Percentiles rank a stretch among this genome's conserved stretches.
Evolutionary conservation across 768 basidiomycete genomes (phyloP).

Genomic region (Galerina marginata): DNA sequence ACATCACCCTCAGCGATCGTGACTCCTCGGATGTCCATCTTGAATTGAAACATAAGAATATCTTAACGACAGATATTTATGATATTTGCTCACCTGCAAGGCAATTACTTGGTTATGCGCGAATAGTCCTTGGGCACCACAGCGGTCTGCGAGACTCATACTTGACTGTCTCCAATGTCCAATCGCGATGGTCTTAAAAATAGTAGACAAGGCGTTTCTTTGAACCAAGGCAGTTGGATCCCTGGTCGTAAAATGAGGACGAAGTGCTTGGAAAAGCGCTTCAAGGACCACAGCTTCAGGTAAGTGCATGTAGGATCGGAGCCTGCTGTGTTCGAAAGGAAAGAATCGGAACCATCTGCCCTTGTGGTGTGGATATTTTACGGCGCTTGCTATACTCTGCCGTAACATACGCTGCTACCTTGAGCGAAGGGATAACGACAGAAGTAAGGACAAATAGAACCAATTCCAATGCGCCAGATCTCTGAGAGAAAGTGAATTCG

Average conservation of each 20-base stretch:
- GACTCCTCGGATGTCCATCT: slow-evolving; percentile 44
- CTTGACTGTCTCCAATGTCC: slow-evolving; percentile 6
- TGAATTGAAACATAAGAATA: slow-evolving; percentile 31
- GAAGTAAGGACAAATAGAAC: slow-evolving; percentile 7
- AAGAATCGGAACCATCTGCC: slow-evolving; percentile 8
- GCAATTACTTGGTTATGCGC: slow-evolving; percentile 39
- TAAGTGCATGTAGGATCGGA: slow-evolving; percentile 12
- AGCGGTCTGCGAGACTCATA: slow-evolving; percentile 34
- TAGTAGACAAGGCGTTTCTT: slow-evolving; percentile 7
- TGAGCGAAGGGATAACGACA: slow-evolving; percentile 6
- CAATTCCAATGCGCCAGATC: slow-evolving; percentile 15
- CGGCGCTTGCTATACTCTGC: slow-evolving; percentile 14
- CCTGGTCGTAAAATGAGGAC: not conserved
- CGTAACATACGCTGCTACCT: slow-evolving; percentile 9
- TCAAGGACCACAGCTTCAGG: slow-evolving; percentile 11
- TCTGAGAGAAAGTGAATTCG: slow-evolving; percentile 14
- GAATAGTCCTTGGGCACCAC: slow-evolving; percentile 50
- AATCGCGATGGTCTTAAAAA: slow-evolving; percentile 10
- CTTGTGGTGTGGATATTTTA: not conserved
- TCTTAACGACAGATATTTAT: slow-evolving; percentile 8
- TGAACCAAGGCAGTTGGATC: not conserved
- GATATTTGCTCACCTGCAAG: slow-evolving; percentile 32
- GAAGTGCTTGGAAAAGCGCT: slow-evolving; percentile 3
- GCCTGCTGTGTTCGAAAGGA: slow-evolving; percentile 19
- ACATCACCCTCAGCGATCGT: slow-evolving; percentile 53